Conservation (phyloP, 192 early-diverging fungal species). For the Haplosporangium gracile region DNA sequence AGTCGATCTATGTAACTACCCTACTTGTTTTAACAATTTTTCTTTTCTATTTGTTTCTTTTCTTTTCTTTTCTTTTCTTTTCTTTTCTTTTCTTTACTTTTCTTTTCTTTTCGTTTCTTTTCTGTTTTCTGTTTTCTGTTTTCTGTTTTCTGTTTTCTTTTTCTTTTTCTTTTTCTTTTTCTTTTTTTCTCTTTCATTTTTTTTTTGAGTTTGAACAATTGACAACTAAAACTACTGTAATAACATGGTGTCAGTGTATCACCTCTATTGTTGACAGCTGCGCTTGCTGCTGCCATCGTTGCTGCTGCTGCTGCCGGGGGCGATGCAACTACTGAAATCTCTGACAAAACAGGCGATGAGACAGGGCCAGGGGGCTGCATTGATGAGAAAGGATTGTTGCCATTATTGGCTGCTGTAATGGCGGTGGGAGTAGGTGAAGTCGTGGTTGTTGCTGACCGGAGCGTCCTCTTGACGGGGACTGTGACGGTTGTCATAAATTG, state of each 20-base stretch:
- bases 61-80: neutral
- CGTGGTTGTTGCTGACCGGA: neutral
- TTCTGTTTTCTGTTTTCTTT: too few species aligned
- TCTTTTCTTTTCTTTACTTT: neutral
- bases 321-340: neutral
- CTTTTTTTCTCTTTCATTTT: neutral
- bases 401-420: neutral
- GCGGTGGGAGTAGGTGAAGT: neutral
- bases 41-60: neutral
- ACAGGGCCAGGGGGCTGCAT: neutral
- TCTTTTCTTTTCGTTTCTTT: neutral
- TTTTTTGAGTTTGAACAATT: too few species aligned
- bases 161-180: neutral
- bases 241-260: slow-evolving; percentile 25
- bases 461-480: neutral
- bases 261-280: slow-evolving; percentile 28
- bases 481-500: neutral
- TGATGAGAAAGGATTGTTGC: neutral
- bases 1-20: neutral
- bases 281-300: neutral
- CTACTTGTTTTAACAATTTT: too few species aligned
- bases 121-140: too few species aligned
- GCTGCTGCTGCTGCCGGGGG: neutral
- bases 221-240: slow-evolving; percentile 30
- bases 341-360: neutral